Evolutionary conservation across 352 stramenopile species (phyloP).

Genomic region (Globisporangium spinosum): DNA sequence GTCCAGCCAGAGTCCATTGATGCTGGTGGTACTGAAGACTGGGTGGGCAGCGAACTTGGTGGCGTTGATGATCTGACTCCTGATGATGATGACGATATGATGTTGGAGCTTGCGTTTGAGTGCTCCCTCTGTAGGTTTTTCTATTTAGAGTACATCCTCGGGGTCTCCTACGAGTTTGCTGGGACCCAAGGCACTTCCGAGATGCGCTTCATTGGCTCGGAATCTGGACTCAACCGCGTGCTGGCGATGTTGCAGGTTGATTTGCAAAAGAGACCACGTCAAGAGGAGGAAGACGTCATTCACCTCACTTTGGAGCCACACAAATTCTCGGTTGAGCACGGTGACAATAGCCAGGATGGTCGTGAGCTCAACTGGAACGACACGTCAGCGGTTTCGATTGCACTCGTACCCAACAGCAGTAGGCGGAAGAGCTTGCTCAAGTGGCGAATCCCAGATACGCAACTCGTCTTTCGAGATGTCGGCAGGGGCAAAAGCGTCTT

Average conservation of each 20-base stretch:
- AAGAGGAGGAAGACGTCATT: background rate
- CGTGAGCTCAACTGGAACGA: conserved; percentile 7
- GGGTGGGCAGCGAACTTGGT: background rate
- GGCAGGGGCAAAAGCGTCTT: background rate
- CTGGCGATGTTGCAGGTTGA: conserved; percentile 21
- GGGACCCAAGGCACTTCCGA: conserved; percentile 17
- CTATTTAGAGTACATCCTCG: conserved; percentile 28
- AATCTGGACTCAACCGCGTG: conserved; percentile 19
- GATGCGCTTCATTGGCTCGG: conserved; percentile 24
- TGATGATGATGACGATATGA: background rate
- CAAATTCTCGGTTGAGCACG: background rate
- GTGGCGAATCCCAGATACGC: conserved; percentile 11
- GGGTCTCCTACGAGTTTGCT: conserved; percentile 43
- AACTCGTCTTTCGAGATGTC: conserved; percentile 11
- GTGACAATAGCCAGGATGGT: background rate
- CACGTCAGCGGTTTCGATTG: conserved; percentile 1
- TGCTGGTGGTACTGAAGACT: background rate
- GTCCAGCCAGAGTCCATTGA: background rate
- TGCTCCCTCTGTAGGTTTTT: conserved; percentile 29
- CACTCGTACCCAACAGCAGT: background rate
- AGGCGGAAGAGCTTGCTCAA: background rate
- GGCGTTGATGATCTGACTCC: background rate
- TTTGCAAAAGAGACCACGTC: background rate
- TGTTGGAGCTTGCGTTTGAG: conserved; percentile 24
- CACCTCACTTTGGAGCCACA: conserved; percentile 9